phyloP scores from a whole-genome alignment of 1,139 yeast species.

The Zygoascus hellenicus region DNA sequence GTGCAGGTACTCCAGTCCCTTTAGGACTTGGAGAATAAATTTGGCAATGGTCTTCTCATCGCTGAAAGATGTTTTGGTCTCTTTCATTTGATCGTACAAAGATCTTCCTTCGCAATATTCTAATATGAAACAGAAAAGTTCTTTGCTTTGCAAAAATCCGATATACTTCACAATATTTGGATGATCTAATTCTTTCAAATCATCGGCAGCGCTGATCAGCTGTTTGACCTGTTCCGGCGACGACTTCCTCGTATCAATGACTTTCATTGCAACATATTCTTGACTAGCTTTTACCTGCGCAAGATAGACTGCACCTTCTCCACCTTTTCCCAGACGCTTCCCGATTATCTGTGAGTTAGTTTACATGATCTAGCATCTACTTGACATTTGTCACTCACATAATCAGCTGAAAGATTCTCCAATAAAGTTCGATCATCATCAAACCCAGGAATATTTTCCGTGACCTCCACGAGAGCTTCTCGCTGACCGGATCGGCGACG shows the following conservation, averaged over 20 bases:
- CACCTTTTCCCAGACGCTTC: constrained; percentile 69
- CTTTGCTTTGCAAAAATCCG: constrained; percentile 71
- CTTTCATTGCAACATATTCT: constrained; percentile 79
- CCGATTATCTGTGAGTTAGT: constrained; percentile 33
- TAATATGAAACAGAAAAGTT: constrained; percentile 64
- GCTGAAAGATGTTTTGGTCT: constrained; percentile 43
- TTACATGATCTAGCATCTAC: no score
- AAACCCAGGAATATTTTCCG: no score
- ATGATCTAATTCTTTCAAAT: constrained; percentile 67
- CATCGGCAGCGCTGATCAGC: constrained; percentile 42
- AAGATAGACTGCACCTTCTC: constrained; percentile 68
- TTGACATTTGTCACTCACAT: no score
- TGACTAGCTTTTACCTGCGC: constrained; percentile 61
- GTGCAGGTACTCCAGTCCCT: constrained; percentile 66
- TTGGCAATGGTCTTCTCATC: constrained; percentile 57
- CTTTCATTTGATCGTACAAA: constrained; percentile 52
- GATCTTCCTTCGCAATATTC: constrained; percentile 84
- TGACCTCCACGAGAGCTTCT: no score
- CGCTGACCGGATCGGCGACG: no score
- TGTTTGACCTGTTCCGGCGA: constrained; percentile 33
- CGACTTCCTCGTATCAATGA: constrained; percentile 50
- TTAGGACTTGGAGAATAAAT: constrained; percentile 64
- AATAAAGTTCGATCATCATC: no score
- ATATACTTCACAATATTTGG: constrained; percentile 84
- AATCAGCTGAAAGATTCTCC: no score